Base-by-base conservation (phyloP, 2,329 filamentous ascomycete genomes). In the Diplocarpon mali region DNA sequence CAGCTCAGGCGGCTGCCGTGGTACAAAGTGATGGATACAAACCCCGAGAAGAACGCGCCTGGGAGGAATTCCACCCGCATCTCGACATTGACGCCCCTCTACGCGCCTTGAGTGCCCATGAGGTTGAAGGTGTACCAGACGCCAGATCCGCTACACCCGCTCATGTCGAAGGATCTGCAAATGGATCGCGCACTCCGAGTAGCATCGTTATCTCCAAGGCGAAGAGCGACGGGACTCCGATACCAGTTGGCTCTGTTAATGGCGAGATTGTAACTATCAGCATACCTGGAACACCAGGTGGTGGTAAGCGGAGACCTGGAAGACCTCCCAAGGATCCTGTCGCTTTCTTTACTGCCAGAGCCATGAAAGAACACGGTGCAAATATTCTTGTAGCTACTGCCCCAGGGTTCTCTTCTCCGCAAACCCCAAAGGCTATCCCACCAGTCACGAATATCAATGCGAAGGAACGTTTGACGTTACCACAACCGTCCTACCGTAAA, bases 31-130 rank as follows among this genome's bases (percentile, higher is more conserved):
- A 96, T 68, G 89, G 90, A 40, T 96, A 96, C 67, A 98, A 98
- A 63, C 92, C 92, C 28, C 76, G 92, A 59, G 92, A 98, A 66
- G 92, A 98, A 68, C 80, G 90, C 51, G 86, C 87, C 42, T 98
- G 90, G 88, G 89, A 95, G 60, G 92, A 98, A 62, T 96, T 96
- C 53, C 92, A 98, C 64, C 88, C 87, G 0, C 86, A 95, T 57
- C 76, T 98, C 42, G 89, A 96, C 66, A 88, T 95, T 39, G 87
- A 95, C 45, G 75, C 75, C 11, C 77, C 76, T 3, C 83, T 95
- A 52, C 78, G 83, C 54, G 71, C 95, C 2, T 89, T 89, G 60
- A 78, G 75, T 39, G 80, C 88, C 2, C 81, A 92, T 51, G 85
- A 94, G 53, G 82, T 96, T 6, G 90, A 96, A 61, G 86, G 87